A percentile compares a stretch with the other conserved stretches of the same genome.
Evolutionary conservation across 345 rosid species (phyloP).

Genomic region (Stellera chamaejasme): DNA sequence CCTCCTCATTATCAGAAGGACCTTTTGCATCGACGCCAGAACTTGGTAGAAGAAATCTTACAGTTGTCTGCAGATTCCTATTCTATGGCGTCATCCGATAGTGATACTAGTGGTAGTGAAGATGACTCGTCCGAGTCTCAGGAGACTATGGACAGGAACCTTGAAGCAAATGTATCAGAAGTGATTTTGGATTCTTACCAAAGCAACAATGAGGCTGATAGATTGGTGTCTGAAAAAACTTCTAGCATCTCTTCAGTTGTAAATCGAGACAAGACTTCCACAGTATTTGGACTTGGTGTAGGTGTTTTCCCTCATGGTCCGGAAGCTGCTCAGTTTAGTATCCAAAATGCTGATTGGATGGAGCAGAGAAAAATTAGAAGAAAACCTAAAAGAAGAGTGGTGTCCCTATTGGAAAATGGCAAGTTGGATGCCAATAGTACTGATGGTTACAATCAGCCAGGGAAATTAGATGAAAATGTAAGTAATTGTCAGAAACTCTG

Average conservation of each 20-base stretch:
- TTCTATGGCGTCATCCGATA: constrained; percentile 75
- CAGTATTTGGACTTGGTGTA: constrained; percentile 19
- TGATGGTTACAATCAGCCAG: constrained; percentile 19
- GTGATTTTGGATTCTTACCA: constrained; percentile 16
- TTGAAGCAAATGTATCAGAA: constrained; percentile 16
- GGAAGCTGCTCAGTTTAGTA: constrained; percentile 30
- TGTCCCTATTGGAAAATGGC: constrained; percentile 38
- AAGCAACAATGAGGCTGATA: constrained; percentile 28
- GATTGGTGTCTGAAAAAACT: constrained; percentile 29
- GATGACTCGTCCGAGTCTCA: constrained; percentile 42
- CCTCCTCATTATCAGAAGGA: constrained; percentile 89
- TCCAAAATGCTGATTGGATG: constrained; percentile 35
- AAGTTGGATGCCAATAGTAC: constrained; percentile 22
- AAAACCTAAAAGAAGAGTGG: constrained; percentile 48
- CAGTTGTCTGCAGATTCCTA: constrained; percentile 88
- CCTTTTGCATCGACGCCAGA: constrained; percentile 73
- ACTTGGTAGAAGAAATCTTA: constrained; percentile 87
- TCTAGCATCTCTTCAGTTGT: constrained; percentile 19
- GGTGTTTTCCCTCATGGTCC: constrained; percentile 24
- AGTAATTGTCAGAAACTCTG: constrained; percentile 15
- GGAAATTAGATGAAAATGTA: constrained; percentile 6
- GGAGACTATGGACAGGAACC: constrained; percentile 13
- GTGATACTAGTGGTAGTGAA: constrained; percentile 72
- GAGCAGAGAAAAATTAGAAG: constrained; percentile 46
- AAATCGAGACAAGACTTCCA: constrained; percentile 21